Percentiles rank a stretch among this genome's conserved stretches.
Conservation (phyloP, 129 eudicot genomes). For the Erigeron canadensis region DNA sequence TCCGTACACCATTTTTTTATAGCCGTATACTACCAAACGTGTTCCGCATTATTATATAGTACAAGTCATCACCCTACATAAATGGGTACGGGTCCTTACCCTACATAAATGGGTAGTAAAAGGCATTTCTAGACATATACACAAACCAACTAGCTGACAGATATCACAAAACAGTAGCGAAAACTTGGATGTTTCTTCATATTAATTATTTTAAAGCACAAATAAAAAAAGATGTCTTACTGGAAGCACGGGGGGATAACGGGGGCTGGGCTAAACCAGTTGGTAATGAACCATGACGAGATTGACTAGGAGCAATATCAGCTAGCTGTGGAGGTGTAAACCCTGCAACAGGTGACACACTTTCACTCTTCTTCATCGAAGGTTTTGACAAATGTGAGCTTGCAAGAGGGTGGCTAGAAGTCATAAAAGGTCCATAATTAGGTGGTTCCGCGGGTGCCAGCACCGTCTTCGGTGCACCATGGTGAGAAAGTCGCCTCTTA, state of each 20-base stretch:
- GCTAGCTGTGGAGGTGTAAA: constrained; percentile 50
- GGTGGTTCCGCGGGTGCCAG: constrained; percentile 49
- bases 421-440: constrained; percentile 42
- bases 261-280: constrained; percentile 80
- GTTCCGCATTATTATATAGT: no score
- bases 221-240: constrained; percentile 39
- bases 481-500: constrained; percentile 34
- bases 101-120: background rate
- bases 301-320: constrained; percentile 66
- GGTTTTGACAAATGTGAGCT: constrained; percentile 44
- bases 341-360: constrained; percentile 41
- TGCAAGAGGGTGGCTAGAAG: constrained; percentile 52
- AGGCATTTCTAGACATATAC: background rate
- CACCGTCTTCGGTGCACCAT: constrained; percentile 34
- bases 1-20: no score
- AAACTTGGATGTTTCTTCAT: background rate
- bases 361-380: constrained; percentile 44
- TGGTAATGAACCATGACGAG: constrained; percentile 54
- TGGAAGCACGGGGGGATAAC: constrained; percentile 61
- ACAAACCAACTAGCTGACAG: background rate
- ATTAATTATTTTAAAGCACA: background rate
- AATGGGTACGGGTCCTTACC: no score
- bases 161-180: background rate
- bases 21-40: no score
- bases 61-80: no score